phyloP scores from a whole-genome alignment of 331 rosid genomes.

The Rhamnella rubrinervis region DNA sequence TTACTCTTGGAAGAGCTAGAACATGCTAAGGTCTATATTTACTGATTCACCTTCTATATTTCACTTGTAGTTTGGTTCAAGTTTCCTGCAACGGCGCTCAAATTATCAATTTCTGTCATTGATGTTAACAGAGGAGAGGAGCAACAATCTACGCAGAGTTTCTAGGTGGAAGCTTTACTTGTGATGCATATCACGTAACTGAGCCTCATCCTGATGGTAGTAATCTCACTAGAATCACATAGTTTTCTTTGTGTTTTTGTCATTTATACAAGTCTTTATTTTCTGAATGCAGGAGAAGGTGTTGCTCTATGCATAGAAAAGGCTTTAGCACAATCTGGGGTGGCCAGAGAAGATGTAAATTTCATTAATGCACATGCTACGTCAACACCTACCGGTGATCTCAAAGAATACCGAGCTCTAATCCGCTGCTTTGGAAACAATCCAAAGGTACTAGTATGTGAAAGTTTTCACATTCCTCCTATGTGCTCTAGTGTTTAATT shows the following conservation, averaged over 20 bases:
- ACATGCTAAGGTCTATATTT: conserved; percentile 32
- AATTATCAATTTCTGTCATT: background rate
- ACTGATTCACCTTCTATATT: background rate
- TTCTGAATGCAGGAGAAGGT: conserved; percentile 28
- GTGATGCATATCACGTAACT: conserved; percentile 23
- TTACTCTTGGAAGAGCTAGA: conserved; percentile 39
- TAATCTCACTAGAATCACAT: too few relatives aligned
- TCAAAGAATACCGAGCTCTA: conserved; percentile 40
- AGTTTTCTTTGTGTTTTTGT: background rate
- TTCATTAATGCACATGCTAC: conserved; percentile 47
- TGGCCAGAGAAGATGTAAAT: conserved; percentile 43
- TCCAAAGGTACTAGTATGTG: conserved; percentile 27
- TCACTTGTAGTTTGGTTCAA: background rate
- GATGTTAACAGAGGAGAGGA: conserved; percentile 29
- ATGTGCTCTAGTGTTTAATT: background rate
- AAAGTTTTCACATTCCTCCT: background rate
- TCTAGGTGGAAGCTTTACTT: conserved; percentile 36
- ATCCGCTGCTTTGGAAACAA: conserved; percentile 37
- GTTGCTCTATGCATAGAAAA: conserved; percentile 44
- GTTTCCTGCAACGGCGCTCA: background rate
- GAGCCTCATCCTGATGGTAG: conserved; percentile 28
- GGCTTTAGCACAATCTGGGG: conserved; percentile 42
- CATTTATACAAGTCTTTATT: background rate
- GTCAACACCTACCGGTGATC: conserved; percentile 33
- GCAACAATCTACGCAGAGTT: conserved; percentile 31